Evolutionary conservation across 345 rosid genomes (phyloP).

Genomic region (Geranium brycei): DNA sequence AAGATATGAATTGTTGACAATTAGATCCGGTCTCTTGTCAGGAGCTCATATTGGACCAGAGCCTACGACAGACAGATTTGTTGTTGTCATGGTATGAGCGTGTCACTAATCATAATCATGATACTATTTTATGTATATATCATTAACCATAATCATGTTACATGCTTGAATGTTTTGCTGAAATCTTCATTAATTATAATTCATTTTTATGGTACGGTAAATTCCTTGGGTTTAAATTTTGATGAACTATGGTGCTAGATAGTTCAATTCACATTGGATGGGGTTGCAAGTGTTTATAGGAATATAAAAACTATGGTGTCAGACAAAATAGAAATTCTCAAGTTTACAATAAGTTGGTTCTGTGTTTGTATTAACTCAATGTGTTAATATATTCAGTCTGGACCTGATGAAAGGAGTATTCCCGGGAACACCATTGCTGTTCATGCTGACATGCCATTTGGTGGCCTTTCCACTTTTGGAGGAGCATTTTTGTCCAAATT

Average conservation of each 20-base stretch:
- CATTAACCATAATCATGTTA: not conserved
- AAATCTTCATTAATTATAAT: too few species aligned
- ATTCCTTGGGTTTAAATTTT: too few species aligned
- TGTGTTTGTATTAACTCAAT: not conserved
- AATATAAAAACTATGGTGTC: too few species aligned
- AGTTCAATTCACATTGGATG: too few species aligned
- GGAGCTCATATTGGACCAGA: constrained; percentile 99
- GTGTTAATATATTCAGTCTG: constrained; percentile 32
- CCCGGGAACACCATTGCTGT: constrained; percentile 81
- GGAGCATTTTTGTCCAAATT: constrained; percentile 68
- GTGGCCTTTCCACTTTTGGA: constrained; percentile 64
- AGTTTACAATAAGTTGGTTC: not conserved
- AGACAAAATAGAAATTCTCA: not conserved
- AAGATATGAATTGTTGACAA: not conserved
- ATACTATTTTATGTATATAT: not conserved
- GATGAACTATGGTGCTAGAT: not conserved
- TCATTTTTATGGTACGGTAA: too few species aligned
- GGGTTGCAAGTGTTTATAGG: too few species aligned
- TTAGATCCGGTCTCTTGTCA: constrained; percentile 15
- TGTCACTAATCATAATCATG: not conserved
- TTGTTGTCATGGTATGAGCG: constrained; percentile 73
- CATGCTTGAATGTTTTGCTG: not conserved
- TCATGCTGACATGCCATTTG: constrained; percentile 72
- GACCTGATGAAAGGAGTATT: constrained; percentile 57
- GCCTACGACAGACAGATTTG: constrained; percentile 98